These are phyloP conservation scores for Leccinum uliginosum DNA, from an alignment of 768 basidiomycete genomes.

Conservation along the genomic window DNA sequence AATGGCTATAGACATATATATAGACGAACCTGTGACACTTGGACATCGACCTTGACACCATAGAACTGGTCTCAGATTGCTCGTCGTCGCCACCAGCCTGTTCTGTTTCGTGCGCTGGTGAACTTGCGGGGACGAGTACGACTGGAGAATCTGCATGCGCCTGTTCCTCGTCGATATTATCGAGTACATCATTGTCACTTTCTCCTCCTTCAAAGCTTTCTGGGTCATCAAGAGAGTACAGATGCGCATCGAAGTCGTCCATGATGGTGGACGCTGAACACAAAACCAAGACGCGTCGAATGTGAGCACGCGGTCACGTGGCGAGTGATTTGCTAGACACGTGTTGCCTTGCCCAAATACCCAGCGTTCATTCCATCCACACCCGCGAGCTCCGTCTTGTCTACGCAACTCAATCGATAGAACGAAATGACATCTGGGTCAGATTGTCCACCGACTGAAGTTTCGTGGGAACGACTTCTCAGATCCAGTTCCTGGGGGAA, in stretches of 20 bases:
- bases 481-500: not conserved
- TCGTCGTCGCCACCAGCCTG: not conserved
- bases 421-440: no score
- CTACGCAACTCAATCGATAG: no score
- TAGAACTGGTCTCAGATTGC: not conserved
- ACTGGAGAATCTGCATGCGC: constrained; percentile 2
- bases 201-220: constrained; percentile 4
- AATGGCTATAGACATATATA: not conserved
- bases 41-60: not conserved
- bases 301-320: not conserved
- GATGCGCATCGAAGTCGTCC: constrained; percentile 23
- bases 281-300: constrained; percentile 6
- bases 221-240: constrained; percentile 21
- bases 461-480: not conserved
- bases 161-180: constrained; percentile 21
- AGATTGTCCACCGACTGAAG: no score
- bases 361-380: no score
- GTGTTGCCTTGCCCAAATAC: not conserved
- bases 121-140: constrained; percentile 17
- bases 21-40: constrained; percentile 17
- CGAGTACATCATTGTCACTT: constrained; percentile 22
- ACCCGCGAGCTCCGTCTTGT: no score
- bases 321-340: not conserved
- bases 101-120: constrained; percentile 1
- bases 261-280: constrained; percentile 2